phyloP scores from a whole-genome alignment of 805 yeast genomes.

The Wickerhamiella australiensis region DNA sequence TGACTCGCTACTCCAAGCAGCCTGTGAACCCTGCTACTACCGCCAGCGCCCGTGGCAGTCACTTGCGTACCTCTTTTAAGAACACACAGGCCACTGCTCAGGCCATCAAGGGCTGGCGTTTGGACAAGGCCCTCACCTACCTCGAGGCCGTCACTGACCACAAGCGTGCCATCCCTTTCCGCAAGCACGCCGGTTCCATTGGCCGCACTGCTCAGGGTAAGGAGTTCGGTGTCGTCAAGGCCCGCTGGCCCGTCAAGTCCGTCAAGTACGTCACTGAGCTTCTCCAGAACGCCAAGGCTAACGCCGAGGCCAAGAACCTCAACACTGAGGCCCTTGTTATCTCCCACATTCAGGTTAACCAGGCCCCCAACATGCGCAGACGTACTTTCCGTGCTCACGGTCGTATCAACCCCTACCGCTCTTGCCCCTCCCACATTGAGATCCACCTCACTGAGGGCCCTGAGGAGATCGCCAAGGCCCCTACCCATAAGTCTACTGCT shows the following conservation, averaged over 20 bases:
- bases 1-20: conserved; percentile 99
- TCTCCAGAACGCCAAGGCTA: conserved; percentile 94
- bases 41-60: conserved; percentile 98
- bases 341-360: conserved; percentile 99
- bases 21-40: conserved; percentile 99
- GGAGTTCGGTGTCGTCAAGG: conserved; percentile 99
- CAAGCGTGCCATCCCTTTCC: conserved; percentile 99
- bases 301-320: conserved; percentile 98
- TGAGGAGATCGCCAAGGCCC: conserved; percentile 87
- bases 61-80: conserved; percentile 98
- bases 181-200: conserved; percentile 90
- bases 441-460: conserved; percentile 89
- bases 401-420: conserved; percentile 99
- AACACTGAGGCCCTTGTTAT: conserved; percentile 84
- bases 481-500: conserved; percentile 53
- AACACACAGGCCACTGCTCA: conserved; percentile 99
- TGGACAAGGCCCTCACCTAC: conserved; percentile 90
- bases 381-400: conserved; percentile 99
- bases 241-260: conserved; percentile 99
- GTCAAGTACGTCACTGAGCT: conserved; percentile 91
- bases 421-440: conserved; percentile 98
- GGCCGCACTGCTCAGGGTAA: conserved; percentile 99
- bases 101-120: conserved; percentile 97
- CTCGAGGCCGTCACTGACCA: conserved; percentile 92
- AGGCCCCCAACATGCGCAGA: conserved; percentile 99